A percentile compares a stretch with the other conserved stretches of the same genome.
Evolutionary conservation across 2,329 filamentous ascomycete species (phyloP).

Genomic region (Ophiostoma pallidulum): DNA sequence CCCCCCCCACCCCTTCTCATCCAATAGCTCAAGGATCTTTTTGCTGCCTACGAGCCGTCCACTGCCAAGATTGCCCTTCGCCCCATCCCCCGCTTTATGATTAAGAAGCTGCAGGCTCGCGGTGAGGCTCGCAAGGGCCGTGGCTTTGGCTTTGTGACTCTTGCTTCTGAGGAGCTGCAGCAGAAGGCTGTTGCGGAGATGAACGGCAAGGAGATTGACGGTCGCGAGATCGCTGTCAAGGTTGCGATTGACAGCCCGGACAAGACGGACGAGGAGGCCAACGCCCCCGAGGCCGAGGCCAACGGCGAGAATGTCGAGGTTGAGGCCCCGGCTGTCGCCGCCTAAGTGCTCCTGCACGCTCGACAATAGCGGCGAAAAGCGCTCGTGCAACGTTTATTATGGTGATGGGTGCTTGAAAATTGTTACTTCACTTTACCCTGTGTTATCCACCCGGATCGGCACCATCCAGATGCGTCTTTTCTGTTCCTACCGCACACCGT

Average conservation of each 20-base stretch:
- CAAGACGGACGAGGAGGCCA: conserved; percentile 84
- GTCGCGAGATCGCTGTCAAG: conserved; percentile 98
- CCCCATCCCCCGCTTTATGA: conserved; percentile 98
- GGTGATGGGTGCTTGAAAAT: conserved; percentile 9
- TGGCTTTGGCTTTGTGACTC: conserved; percentile 96
- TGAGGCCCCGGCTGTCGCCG: conserved; percentile 21
- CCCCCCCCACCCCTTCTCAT: neutral
- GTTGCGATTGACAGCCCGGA: conserved; percentile 98
- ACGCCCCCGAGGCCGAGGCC: conserved; percentile 35
- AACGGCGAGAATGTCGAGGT: conserved; percentile 33
- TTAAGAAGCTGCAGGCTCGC: conserved; percentile 98
- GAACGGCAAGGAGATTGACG: conserved; percentile 99
- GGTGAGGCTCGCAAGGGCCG: conserved; percentile 98
- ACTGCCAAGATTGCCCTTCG: conserved; percentile 98
- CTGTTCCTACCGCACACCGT: neutral
- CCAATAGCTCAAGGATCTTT: conserved; percentile 87
- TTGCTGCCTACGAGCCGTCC: conserved; percentile 80
- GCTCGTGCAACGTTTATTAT: conserved; percentile 4
- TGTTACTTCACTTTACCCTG: conserved; percentile 2
- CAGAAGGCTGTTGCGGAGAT: conserved; percentile 96
- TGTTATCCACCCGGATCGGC: neutral
- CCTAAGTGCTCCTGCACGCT: conserved; percentile 19
- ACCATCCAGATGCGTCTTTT: conserved; percentile 7
- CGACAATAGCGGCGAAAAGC: conserved; percentile 6
- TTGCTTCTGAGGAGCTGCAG: conserved; percentile 90